phyloP scores from a whole-genome alignment of 2,329 filamentous ascomycete genomes.

The Monilinia fructigena region DNA sequence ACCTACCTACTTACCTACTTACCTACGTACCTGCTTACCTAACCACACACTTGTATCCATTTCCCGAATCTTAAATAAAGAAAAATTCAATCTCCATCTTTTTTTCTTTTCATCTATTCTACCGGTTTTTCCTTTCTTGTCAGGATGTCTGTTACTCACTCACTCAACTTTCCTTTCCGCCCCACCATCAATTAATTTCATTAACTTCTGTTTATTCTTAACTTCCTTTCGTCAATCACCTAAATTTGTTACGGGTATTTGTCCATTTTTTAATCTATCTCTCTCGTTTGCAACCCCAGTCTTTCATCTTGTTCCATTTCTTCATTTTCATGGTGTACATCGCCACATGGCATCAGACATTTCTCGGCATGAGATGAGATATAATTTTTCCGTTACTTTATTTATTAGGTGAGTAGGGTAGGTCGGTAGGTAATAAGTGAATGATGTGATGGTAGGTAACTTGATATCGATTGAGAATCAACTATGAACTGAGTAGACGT shows the following conservation, averaged over 20 bases:
- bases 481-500: no score
- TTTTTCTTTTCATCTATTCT: not conserved
- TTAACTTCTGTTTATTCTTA: not conserved
- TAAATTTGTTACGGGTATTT: not conserved
- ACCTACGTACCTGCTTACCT: no score
- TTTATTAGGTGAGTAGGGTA: no score
- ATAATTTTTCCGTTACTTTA: slow-evolving; percentile 11
- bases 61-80: not conserved
- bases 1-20: no score
- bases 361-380: not conserved
- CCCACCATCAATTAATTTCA: slow-evolving; percentile 20
- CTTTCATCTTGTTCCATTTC: not conserved
- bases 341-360: not conserved
- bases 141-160: not conserved
- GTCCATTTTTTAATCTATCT: slow-evolving; percentile 6
- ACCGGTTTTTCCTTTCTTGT: not conserved
- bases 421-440: no score
- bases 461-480: no score
- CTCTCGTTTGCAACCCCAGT: not conserved
- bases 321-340: not conserved
- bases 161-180: not conserved
- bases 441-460: no score
- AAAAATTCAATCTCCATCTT: not conserved
- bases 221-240: no score
- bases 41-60: not conserved